Evolutionary conservation across 106 monocot genomes (phyloP), one percentile per base, ranked within the genome.

Genomic region (Cymbidium sinense): DNA sequence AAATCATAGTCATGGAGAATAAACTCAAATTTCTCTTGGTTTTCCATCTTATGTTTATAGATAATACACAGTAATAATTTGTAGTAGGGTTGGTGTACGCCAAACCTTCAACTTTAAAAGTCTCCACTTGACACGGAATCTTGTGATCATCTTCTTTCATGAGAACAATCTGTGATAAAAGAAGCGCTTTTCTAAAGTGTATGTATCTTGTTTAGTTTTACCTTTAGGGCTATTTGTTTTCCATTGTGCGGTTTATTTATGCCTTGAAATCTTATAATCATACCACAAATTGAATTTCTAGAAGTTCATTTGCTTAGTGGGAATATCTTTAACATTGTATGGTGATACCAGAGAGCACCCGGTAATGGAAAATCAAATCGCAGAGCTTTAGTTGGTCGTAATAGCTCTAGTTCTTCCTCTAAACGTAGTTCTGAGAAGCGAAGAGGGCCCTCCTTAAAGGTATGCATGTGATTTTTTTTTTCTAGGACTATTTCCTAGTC

Each of bases 381-480:
- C 87, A 89, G 86, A 86, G 76, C 89, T 90, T 54, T 73, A 74
- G 78, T 79, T 79, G 58, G 74, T 10, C 47, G 75, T 85, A 77
- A 82, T 74, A 77, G 81, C 75, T 80, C 87, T 50, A 83, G 34
- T 79, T 73, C 85, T 70, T 79, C 89, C 74, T 85, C 91, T n/a
- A 93, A 85, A 82, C 81, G 91, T 73, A 70, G 79, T 78, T 84
- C 89, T 76, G 91, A 93, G 52, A 96, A 84, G 83, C 83, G 82
- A 82, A 93, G 86, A 73, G 58, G 58, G 58, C 76, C 83, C 12
- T 47, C 62, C 51, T 81, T 87, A 33, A 81, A 83, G 78, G 89
- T 92, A 86, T 39, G 52, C 58, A 58, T 13, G n/a, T 72, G n/a
- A n/a, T 69, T 30, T 23, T 20, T 61, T 11, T 58, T 21, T 21